These are phyloP conservation scores for Parasarocladium wereldwijsianum DNA, from an alignment of 2,329 filamentous ascomycete species.

Conservation along the genomic window DNA sequence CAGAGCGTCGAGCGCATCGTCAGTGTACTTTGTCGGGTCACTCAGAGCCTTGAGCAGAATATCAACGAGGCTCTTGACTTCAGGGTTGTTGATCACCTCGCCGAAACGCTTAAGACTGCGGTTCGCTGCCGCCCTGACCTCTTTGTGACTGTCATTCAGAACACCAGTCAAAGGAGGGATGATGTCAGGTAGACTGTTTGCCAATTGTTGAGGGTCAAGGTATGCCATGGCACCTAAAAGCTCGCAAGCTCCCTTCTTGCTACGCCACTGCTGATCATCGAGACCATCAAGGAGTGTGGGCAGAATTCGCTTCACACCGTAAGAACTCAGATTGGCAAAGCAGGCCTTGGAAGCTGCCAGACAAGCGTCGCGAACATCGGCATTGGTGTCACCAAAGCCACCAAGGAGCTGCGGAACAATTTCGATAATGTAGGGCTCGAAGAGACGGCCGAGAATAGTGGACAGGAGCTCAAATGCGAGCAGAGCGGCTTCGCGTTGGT, in stretches of 20 bases:
- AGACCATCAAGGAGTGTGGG: conserved; percentile 84
- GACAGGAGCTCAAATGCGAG: conserved; percentile 86
- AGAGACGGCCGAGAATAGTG: conserved; percentile 69
- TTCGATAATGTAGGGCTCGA: conserved; percentile 94
- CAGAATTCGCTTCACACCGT: conserved; percentile 86
- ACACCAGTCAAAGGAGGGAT: conserved; percentile 91
- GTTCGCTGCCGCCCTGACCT: conserved; percentile 83
- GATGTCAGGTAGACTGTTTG: conserved; percentile 83
- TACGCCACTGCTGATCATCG: conserved; percentile 93
- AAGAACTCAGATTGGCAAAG: conserved; percentile 86
- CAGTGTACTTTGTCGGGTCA: conserved; percentile 93
- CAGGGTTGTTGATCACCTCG: conserved; percentile 95
- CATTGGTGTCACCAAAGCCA: conserved; percentile 77
- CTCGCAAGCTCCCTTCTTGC: conserved; percentile 95
- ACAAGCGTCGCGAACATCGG: conserved; percentile 85
- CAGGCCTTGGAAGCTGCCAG: conserved; percentile 87
- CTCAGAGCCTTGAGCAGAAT: conserved; percentile 92
- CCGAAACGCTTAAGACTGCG: conserved; percentile 94
- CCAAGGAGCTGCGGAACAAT: conserved; percentile 81
- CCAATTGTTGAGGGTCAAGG: conserved; percentile 86
- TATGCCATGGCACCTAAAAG: conserved; percentile 97
- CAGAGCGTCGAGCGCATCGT: conserved; percentile 80
- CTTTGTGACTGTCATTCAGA: conserved; percentile 95
- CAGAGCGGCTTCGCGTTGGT: conserved; percentile 77
- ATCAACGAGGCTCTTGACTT: conserved; percentile 84